Evolutionary conservation across 2,329 filamentous ascomycete genomes (phyloP).

Genomic region (Tolypocladium album): DNA sequence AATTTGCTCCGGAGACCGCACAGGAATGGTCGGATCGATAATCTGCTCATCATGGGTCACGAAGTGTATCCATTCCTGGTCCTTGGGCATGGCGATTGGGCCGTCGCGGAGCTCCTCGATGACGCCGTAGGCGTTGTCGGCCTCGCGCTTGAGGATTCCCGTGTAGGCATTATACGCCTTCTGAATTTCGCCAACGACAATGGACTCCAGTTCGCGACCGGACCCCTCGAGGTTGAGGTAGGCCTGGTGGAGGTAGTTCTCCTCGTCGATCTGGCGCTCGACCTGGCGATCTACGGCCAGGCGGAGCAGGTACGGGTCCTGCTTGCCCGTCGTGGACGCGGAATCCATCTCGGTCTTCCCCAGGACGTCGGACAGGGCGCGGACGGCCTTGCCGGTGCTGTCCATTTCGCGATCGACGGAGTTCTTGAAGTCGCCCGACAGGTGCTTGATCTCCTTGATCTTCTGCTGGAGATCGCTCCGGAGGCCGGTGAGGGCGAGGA

Average conservation of each 20-base stretch:
- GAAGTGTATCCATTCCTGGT: slow-evolving; percentile 82
- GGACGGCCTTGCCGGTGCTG: slow-evolving; percentile 65
- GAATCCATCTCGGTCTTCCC: slow-evolving; percentile 72
- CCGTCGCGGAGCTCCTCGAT: slow-evolving; percentile 75
- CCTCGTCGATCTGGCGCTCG: slow-evolving; percentile 87
- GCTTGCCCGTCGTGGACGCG: slow-evolving; percentile 63
- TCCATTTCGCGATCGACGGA: slow-evolving; percentile 94
- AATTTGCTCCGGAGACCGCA: slow-evolving; percentile 72
- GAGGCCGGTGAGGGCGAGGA: slow-evolving; percentile 74
- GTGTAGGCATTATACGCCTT: slow-evolving; percentile 95
- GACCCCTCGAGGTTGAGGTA: slow-evolving; percentile 92
- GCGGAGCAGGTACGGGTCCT: slow-evolving; percentile 82
- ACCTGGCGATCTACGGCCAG: slow-evolving; percentile 81
- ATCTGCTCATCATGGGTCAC: slow-evolving; percentile 75
- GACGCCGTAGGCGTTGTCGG: slow-evolving; percentile 66
- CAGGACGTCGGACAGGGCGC: slow-evolving; percentile 69
- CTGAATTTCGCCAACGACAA: slow-evolving; percentile 94
- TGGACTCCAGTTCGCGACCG: slow-evolving; percentile 87
- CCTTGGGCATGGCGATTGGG: slow-evolving; percentile 86
- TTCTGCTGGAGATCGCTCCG: slow-evolving; percentile 86
- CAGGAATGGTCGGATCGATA: slow-evolving; percentile 70
- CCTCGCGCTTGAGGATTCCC: slow-evolving; percentile 82
- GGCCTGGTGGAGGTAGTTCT: slow-evolving; percentile 94
- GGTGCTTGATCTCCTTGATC: slow-evolving; percentile 94
- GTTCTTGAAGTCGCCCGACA: slow-evolving; percentile 94